Evolutionary conservation across 805 yeast genomes (phyloP).

Genomic region (Ogataea siamensis): DNA sequence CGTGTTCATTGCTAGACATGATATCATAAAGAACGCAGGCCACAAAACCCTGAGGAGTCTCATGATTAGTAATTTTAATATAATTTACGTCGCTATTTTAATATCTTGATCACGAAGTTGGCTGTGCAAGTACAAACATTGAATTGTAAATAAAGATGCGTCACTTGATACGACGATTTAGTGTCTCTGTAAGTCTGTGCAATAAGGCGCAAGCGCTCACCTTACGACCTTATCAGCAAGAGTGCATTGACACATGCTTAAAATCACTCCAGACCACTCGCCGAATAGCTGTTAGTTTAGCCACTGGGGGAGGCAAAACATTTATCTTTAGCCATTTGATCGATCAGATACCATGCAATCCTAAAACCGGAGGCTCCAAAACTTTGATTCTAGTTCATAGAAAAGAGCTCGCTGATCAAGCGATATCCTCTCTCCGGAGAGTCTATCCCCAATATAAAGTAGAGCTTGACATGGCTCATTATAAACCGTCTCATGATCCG

Average conservation of each 20-base stretch:
- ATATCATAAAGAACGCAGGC: constrained; percentile 1
- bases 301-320: constrained; percentile 96
- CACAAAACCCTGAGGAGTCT: neutral
- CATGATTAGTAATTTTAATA: neutral
- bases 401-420: constrained; percentile 74
- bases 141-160: constrained; percentile 2
- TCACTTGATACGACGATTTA: constrained; percentile 8
- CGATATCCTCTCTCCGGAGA: constrained; percentile 46
- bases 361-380: constrained; percentile 33
- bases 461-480: constrained; percentile 68
- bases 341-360: constrained; percentile 33
- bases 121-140: constrained; percentile 2
- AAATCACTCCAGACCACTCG: constrained; percentile 40
- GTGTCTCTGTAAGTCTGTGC: neutral
- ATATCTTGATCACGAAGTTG: neutral
- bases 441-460: constrained; percentile 52
- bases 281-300: constrained; percentile 77
- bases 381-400: constrained; percentile 75
- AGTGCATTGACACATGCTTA: constrained; percentile 60
- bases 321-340: constrained; percentile 67
- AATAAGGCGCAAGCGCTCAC: neutral
- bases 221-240: constrained; percentile 55
- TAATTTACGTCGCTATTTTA: neutral
- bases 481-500: constrained; percentile 36
- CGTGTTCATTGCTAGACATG: constrained; percentile 5